Evolutionary conservation across 2,329 filamentous ascomycete species (phyloP).

Genomic region (Trichoderma koningiopsis): DNA sequence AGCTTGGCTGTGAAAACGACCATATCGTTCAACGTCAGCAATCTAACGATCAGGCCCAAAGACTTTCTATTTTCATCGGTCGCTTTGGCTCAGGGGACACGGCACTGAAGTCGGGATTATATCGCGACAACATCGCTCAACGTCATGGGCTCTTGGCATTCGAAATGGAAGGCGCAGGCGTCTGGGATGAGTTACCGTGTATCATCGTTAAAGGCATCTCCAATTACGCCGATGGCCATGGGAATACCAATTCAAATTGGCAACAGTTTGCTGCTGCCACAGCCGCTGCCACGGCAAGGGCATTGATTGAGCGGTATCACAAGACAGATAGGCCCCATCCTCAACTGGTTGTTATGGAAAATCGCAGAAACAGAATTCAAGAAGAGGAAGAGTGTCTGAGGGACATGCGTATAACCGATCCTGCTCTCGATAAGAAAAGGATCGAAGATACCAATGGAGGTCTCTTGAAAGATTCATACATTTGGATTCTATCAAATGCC

Average conservation of each 20-base stretch:
- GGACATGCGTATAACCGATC: not conserved
- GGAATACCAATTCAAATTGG: not conserved
- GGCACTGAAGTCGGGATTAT: not conserved
- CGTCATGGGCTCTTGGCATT: not conserved
- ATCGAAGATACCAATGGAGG: not conserved
- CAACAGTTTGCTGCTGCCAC: not conserved
- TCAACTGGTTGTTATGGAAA: not conserved
- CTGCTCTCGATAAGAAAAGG: not conserved
- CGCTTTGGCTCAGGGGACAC: not conserved
- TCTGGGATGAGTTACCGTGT: not conserved
- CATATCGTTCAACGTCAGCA: constrained; percentile 37
- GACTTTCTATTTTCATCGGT: not conserved
- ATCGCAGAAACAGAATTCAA: not conserved
- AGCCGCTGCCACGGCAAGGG: not conserved
- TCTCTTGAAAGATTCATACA: not conserved
- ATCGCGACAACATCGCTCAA: not conserved
- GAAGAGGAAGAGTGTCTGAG: not conserved
- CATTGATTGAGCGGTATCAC: not conserved
- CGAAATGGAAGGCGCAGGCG: not conserved
- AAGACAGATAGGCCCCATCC: not conserved
- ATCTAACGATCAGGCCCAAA: constrained; percentile 13
- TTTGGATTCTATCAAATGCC: not conserved
- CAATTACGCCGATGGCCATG: not conserved
- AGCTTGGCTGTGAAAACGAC: constrained; percentile 25
- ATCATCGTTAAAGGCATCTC: not conserved